These are phyloP conservation scores for Tetrapisispora arboricola DNA, from an alignment of 805 yeast species.

Conservation along the genomic window DNA sequence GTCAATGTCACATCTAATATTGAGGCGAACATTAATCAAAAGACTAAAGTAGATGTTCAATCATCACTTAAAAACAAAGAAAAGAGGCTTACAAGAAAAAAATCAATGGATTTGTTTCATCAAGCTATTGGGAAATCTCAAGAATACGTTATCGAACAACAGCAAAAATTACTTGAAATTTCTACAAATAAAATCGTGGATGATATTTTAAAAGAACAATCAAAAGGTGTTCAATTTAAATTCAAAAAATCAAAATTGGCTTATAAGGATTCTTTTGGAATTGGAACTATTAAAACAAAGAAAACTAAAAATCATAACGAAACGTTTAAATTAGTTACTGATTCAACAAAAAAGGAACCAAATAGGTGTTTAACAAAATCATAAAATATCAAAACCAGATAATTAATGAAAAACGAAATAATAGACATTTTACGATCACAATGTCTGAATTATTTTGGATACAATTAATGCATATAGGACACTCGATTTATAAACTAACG, in stretches of 20 bases:
- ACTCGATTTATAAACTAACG: not conserved
- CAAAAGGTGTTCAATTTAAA: not conserved
- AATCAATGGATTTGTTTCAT: slow-evolving; percentile 12
- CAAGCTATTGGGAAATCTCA: slow-evolving; percentile 8
- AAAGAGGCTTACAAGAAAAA: slow-evolving; percentile 6
- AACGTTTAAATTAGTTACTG: not conserved
- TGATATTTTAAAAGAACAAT: slow-evolving; percentile 9
- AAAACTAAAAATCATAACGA: not conserved
- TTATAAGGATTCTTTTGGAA: not conserved
- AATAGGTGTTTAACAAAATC: no score
- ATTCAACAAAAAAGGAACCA: not conserved
- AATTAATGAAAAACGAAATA: no score
- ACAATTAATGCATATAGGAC: not conserved
- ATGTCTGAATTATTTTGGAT: no score
- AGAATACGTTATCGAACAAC: slow-evolving; percentile 5
- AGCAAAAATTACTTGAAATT: slow-evolving; percentile 5
- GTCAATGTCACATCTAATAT: not conserved
- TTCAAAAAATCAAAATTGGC: not conserved
- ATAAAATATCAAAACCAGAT: not conserved
- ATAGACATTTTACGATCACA: no score
- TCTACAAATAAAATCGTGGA: slow-evolving; percentile 10
- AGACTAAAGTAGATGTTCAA: not conserved
- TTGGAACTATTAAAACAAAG: not conserved
- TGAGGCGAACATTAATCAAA: not conserved
- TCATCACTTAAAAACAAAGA: not conserved